These are phyloP conservation scores for Hyphopichia burtonii DNA, from an alignment of 1,139 yeast genomes.

Conservation along the genomic window DNA sequence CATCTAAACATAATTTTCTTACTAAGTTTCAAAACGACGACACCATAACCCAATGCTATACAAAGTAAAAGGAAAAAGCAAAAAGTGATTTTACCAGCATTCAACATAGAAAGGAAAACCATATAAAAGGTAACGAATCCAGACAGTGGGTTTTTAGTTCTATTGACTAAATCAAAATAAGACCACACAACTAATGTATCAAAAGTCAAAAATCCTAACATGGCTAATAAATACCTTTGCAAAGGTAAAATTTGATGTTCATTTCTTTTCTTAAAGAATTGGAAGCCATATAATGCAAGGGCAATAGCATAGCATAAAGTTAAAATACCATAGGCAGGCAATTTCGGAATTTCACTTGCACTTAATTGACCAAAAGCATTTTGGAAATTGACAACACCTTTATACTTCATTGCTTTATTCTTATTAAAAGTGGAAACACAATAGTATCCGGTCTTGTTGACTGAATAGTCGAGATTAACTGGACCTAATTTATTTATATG, in stretches of 20 bases:
- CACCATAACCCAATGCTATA: constrained; percentile 91
- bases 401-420: constrained; percentile 47
- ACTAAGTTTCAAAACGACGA: constrained; percentile 82
- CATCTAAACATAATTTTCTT: constrained; percentile 75
- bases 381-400: constrained; percentile 73
- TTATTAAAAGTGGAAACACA: constrained; percentile 70
- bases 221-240: constrained; percentile 85
- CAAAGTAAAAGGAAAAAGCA: constrained; percentile 84
- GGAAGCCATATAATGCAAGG: constrained; percentile 78
- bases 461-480: constrained; percentile 60
- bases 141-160: constrained; percentile 50
- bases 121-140: constrained; percentile 72
- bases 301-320: constrained; percentile 83
- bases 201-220: constrained; percentile 76
- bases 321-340: constrained; percentile 84
- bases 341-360: constrained; percentile 88
- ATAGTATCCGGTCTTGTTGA: constrained; percentile 82
- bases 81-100: constrained; percentile 80
- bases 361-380: constrained; percentile 88
- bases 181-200: constrained; percentile 93
- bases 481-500: constrained; percentile 57
- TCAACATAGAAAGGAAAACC: constrained; percentile 73
- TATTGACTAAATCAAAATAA: constrained; percentile 79
- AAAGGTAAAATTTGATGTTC: constrained; percentile 80
- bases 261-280: constrained; percentile 76